A percentile compares a stretch with the other conserved stretches of the same genome.
phyloP scores from a whole-genome alignment of 176 grass and related monocot species.

The Eleusine indica region DNA sequence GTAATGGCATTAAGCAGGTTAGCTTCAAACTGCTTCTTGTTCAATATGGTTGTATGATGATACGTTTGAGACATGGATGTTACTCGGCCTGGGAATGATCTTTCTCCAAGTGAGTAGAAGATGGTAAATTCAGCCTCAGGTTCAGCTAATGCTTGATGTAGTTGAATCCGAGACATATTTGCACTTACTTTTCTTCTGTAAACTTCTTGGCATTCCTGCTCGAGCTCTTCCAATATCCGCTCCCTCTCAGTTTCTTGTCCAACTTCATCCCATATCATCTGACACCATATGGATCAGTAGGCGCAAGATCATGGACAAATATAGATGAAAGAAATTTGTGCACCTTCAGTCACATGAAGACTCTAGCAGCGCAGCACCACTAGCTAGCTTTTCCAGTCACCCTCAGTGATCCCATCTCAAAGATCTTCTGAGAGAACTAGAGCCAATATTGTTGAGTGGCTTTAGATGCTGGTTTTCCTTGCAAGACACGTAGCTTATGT shows the following conservation, averaged over 20 bases:
- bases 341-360: constrained; percentile 87
- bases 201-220: constrained; percentile 83
- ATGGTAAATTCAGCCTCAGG: constrained; percentile 90
- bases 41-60: constrained; percentile 12
- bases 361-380: constrained; percentile 50
- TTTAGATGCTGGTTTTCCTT: constrained; percentile 92
- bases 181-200: constrained; percentile 93
- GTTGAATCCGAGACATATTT: constrained; percentile 72
- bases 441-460: constrained; percentile 47
- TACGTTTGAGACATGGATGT: constrained; percentile 10
- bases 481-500: constrained; percentile 84
- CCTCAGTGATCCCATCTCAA: constrained; percentile 74
- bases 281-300: constrained; percentile 18
- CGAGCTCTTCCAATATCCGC: constrained; percentile 70
- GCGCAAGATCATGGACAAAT: constrained; percentile 13
- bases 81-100: constrained; percentile 86
- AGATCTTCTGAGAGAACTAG: constrained; percentile 30
- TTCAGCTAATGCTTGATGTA: constrained; percentile 94
- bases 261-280: constrained; percentile 99
- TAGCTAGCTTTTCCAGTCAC: constrained; percentile 46
- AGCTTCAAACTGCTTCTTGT: constrained; percentile 25
- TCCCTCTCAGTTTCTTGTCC: constrained; percentile 80
- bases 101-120: constrained; percentile 95
- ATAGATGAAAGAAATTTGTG: constrained; percentile 9
- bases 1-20: constrained; percentile 78